Evolutionary conservation across 2,329 filamentous ascomycete genomes (phyloP).

Genomic region (Nemania abortiva): DNA sequence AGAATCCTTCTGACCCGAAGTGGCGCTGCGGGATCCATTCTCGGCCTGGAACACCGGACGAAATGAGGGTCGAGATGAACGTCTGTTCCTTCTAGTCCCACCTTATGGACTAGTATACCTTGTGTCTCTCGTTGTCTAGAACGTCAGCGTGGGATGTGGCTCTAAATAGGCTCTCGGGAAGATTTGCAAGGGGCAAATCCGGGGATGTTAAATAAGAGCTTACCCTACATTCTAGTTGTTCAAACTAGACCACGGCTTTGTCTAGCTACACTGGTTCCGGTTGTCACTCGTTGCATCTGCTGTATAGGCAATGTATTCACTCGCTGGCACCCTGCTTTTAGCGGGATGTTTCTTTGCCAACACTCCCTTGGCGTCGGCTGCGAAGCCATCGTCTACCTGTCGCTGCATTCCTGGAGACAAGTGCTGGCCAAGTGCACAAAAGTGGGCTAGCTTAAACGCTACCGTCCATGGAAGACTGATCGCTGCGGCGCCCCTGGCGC

Average conservation of each 20-base stretch:
- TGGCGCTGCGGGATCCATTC: not conserved
- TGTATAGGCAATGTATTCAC: not conserved
- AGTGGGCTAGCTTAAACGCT: constrained; percentile 16
- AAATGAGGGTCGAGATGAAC: not conserved
- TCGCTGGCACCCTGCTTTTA: not conserved
- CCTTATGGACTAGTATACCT: not conserved
- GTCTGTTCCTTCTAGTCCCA: not conserved
- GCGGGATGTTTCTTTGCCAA: not conserved
- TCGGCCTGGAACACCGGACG: not conserved
- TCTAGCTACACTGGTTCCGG: not conserved
- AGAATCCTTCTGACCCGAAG: not conserved
- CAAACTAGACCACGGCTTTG: not conserved
- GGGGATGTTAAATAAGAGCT: not conserved
- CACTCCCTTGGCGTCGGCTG: not conserved
- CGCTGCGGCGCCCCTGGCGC: constrained; percentile 1
- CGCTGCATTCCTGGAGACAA: constrained; percentile 6
- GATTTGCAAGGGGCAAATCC: not conserved
- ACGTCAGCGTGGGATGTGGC: not conserved
- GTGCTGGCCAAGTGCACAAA: constrained; percentile 11
- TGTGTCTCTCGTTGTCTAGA: not conserved
- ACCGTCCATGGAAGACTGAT: constrained; percentile 17
- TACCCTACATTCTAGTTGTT: not conserved
- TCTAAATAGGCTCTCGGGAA: not conserved
- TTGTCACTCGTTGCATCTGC: not conserved
- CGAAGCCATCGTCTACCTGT: not conserved